These are phyloP conservation scores for Penicillium vulpinum DNA, from an alignment of 2,329 filamentous ascomycete species.

Conservation along the genomic window DNA sequence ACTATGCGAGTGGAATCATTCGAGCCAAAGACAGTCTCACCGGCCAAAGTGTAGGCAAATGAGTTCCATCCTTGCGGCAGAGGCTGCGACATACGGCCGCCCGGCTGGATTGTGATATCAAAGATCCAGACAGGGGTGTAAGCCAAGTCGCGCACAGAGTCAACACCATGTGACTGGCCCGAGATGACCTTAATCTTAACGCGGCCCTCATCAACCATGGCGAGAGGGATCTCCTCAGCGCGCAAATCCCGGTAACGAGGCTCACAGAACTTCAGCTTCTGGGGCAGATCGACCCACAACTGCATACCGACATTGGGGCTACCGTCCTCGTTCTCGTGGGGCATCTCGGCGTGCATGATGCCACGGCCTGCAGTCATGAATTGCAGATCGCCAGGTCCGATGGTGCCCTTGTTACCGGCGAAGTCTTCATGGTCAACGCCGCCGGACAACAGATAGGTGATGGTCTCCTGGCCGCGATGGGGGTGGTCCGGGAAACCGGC, in stretches of 20 bases:
- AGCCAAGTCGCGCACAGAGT: conserved; percentile 83
- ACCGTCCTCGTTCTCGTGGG: conserved; percentile 72
- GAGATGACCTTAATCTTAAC: conserved; percentile 88
- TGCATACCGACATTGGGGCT: conserved; percentile 82
- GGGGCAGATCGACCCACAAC: conserved; percentile 90
- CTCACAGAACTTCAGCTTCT: conserved; percentile 80
- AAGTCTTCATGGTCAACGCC: conserved; percentile 92
- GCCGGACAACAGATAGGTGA: conserved; percentile 85
- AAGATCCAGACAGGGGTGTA: conserved; percentile 98
- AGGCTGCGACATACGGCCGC: conserved; percentile 72
- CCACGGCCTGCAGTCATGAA: conserved; percentile 96
- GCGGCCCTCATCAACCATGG: conserved; percentile 68
- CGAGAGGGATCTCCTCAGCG: conserved; percentile 74
- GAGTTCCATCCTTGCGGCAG: conserved; percentile 83
- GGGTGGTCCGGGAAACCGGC: conserved; percentile 90
- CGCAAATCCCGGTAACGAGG: conserved; percentile 86
- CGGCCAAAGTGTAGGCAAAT: conserved; percentile 83
- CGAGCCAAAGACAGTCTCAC: conserved; percentile 64
- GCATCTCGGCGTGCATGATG: conserved; percentile 97
- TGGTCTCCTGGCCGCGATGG: conserved; percentile 80
- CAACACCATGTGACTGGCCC: conserved; percentile 77
- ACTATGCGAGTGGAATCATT: conserved; percentile 33
- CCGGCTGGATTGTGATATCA: conserved; percentile 77
- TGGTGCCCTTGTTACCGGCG: conserved; percentile 78
- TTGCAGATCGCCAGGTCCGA: conserved; percentile 84